Evolutionary conservation across 106 monocot species (phyloP), one percentile per base, ranked within the genome.

Genomic region (Xerophyta viscosa): DNA sequence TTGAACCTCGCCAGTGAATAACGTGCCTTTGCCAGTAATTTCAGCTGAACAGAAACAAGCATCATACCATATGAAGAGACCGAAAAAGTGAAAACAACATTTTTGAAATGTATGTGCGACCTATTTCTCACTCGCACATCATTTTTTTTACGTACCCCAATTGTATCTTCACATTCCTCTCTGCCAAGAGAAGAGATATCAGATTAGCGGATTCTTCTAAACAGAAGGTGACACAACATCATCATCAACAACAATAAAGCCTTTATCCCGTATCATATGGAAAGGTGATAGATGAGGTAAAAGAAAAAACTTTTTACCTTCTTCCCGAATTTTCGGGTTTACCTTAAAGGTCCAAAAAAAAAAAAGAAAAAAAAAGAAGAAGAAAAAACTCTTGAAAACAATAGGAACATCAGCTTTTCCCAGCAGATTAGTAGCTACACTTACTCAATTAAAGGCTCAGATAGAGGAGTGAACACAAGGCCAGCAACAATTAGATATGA

Each of bases 391-490:
- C n/a, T n/a, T n/a, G n/a, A n/a, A n/a, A n/a, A n/a, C n/a, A n/a
- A n/a, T n/a, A n/a, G n/a, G n/a, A n/a, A n/a, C n/a, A n/a, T n/a
- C n/a, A n/a, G n/a, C n/a, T 51, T 27, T 51, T 15, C 2, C 10
- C 33, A 4, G 24, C 27, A 28, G 6, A 0, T 13, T 27, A 51
- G 8, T n/a, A 27, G 1, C 6, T 31, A 7, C 12, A 73, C 88
- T 74, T 78, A 94, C 94, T 84, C 84, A 47, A 94, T 88, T 50
- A 94, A 76, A 19, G 94, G 80, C 70, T 88, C 88, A 20, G 94
- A 84, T n/a, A 94, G 78, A 46, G 94, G 88, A 63, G 94, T 94
- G 56, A 88, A 94, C 36, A 94, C 94, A 50, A 94, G 94, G 31
- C 94, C 94, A 19, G 88, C 88, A 36, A 94, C 73, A 72, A 94